Conservation (phyloP, 345 rosid genomes). For the Lumnitzera littorea region DNA sequence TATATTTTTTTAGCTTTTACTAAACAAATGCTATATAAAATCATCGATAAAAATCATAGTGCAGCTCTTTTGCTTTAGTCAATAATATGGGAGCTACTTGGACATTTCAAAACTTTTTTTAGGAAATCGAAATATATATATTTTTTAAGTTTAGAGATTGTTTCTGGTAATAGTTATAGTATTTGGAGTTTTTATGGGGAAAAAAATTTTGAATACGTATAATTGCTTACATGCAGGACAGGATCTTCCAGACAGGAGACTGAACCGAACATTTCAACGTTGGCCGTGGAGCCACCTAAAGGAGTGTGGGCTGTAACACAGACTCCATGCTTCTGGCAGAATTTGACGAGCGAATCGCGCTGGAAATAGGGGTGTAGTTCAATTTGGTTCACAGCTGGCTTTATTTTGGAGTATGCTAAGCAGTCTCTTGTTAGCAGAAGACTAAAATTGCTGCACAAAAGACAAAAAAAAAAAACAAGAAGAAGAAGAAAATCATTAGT, state of each 20-base stretch:
- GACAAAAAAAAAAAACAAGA: too few species aligned
- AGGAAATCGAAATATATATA: too few species aligned
- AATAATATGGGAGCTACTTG: too few species aligned
- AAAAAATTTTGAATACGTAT: not conserved
- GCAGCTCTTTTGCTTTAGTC: too few species aligned
- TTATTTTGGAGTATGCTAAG: conserved; percentile 84
- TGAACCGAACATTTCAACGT: conserved; percentile 62
- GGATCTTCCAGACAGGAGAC: conserved; percentile 80
- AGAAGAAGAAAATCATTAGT: too few species aligned
- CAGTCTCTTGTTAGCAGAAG: conserved; percentile 81
- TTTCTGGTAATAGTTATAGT: too few species aligned
- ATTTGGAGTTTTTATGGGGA: too few species aligned
- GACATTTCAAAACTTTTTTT: too few species aligned
- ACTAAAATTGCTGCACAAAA: conserved; percentile 67
- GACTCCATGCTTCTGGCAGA: conserved; percentile 82
- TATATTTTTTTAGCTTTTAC: too few species aligned
- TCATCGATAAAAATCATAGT: too few species aligned
- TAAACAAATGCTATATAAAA: too few species aligned
- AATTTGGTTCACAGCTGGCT: conserved; percentile 92
- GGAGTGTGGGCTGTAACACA: conserved; percentile 88
- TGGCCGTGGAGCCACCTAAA: conserved; percentile 69
- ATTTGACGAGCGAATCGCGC: conserved; percentile 76
- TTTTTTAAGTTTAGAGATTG: too few species aligned
- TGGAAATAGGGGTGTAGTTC: conserved; percentile 93
- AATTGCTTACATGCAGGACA: conserved; percentile 44